These are phyloP conservation scores for Bothriochloa decipiens DNA, from an alignment of 176 grass and related monocot genomes.

Conservation along the genomic window DNA sequence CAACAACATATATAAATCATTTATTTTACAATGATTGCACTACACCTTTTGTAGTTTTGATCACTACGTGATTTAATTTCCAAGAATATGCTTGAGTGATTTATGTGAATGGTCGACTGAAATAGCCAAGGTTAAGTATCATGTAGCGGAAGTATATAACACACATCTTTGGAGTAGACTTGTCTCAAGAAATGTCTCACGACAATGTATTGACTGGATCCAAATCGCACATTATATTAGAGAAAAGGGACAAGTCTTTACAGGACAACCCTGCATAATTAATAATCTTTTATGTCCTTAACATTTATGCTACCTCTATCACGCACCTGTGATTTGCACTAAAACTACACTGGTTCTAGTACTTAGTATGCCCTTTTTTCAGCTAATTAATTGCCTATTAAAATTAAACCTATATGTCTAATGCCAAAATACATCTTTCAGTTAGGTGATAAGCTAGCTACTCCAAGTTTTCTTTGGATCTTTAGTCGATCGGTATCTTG, in stretches of 20 bases:
- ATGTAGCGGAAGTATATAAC: neutral
- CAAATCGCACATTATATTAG: neutral
- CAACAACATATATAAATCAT: neutral
- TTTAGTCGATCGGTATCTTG: neutral
- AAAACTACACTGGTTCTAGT: neutral
- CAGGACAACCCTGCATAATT: neutral
- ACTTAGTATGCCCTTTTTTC: neutral
- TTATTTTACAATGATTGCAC: neutral
- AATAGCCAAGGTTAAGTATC: neutral
- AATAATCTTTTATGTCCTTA: neutral
- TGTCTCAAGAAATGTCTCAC: neutral
- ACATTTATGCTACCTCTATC: neutral
- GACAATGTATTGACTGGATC: neutral
- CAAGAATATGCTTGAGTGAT: neutral
- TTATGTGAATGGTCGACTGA: neutral
- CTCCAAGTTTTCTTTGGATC: neutral
- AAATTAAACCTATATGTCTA: neutral
- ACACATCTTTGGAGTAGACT: neutral
- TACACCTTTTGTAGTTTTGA: neutral
- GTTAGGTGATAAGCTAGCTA: slow-evolving; percentile 16
- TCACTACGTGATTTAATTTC: neutral
- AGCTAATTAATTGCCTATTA: neutral
- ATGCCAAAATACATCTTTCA: slow-evolving; percentile 18
- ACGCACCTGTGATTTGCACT: neutral
- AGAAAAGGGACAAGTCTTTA: neutral